These are phyloP conservation scores for Lithohypha guttulata DNA, from an alignment of 2,329 filamentous ascomycete species.

Conservation along the genomic window DNA sequence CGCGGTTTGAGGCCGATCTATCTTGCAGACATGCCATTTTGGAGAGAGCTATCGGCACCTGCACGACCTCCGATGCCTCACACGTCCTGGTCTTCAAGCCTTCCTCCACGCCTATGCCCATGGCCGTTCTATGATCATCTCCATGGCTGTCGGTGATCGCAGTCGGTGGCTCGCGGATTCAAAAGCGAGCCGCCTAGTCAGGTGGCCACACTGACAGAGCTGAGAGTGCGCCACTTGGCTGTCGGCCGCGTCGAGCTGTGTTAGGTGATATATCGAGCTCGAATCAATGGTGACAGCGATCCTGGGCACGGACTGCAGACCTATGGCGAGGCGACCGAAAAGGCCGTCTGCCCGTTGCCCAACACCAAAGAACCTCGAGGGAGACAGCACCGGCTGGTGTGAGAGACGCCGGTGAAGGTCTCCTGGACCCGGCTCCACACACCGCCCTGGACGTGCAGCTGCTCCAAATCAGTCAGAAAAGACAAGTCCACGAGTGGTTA, in stretches of 20 bases:
- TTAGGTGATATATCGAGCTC: constrained; percentile 4
- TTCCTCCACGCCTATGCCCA: constrained; percentile 3
- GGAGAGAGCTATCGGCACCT: constrained; percentile 2
- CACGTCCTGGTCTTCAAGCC: constrained; percentile 3
- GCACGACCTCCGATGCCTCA: constrained; percentile 1
- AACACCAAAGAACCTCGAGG: constrained; percentile 2
- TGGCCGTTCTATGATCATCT: constrained; percentile 3
- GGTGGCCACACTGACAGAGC: constrained; percentile 2
- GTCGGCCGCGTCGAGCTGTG: constrained; percentile 3
- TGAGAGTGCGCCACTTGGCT: constrained; percentile 2
- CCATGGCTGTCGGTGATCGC: constrained; percentile 2
- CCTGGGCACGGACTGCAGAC: constrained; percentile 3
- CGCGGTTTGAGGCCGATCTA: constrained; percentile 3
- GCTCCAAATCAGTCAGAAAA: background rate
- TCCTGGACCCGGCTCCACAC: constrained; percentile 2
- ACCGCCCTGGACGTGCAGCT: constrained; percentile 3
- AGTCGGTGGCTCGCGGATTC: constrained; percentile 3
- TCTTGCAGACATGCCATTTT: constrained; percentile 3
- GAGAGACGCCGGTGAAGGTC: constrained; percentile 1
- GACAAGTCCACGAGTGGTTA: constrained; percentile 1
- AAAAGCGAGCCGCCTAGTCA: constrained; percentile 2
- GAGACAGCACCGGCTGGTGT: constrained; percentile 1
- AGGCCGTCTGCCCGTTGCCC: constrained; percentile 2
- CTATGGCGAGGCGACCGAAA: constrained; percentile 3
- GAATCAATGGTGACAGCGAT: constrained; percentile 3